Evolutionary conservation across 2,329 filamentous ascomycete genomes (phyloP), one percentile per base, ranked within the genome.

Genomic region (Penicillium sp.): DNA sequence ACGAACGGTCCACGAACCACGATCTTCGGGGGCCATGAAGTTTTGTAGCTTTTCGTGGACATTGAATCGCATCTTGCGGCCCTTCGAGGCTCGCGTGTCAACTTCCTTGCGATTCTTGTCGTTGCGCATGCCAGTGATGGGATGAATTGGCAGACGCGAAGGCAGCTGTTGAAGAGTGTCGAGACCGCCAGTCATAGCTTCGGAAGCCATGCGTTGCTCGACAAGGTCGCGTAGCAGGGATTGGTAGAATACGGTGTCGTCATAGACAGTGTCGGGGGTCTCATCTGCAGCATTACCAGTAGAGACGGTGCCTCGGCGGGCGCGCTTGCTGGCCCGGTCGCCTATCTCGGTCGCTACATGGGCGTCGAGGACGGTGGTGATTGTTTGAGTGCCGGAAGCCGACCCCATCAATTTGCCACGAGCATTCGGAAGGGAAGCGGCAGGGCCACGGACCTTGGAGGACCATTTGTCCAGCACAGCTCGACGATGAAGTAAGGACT

Each of bases 11-110:
- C 93, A 98, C 12, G 68, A 71, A 3, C 85, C 78, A 45, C 88
- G 77, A 65, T 95, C 87, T 66, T 96, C 89, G 0, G 90, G 84
- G 9, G 90, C 90, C 90, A 96, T 96, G 65, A 97, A 97, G 68
- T 96, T 96, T 73, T 95, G 88, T 63, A 98, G 70, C 75, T 97
- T 97, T 74, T 97, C 91, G 65, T 97, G 90, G 39, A 96, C 89
- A 12, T 88, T 93, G 70, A 91, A 98, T 35, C 89, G 80, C 78
- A 98, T 81, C 74, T 96, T 96, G 43, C 93, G 78, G 5, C 93
- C 93, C 71, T 97, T 97, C 66, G 88, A 95, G 0, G 93, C 93
- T 66, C 90, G 93, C 18, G 90, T 90, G 67, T 98, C 93, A 4
- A 97, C 87, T 28, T 84, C 80, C 64, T 88, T 86, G 70, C 86